Evolutionary conservation across 345 rosid species (phyloP).

Genomic region (Hibiscus trionum): DNA sequence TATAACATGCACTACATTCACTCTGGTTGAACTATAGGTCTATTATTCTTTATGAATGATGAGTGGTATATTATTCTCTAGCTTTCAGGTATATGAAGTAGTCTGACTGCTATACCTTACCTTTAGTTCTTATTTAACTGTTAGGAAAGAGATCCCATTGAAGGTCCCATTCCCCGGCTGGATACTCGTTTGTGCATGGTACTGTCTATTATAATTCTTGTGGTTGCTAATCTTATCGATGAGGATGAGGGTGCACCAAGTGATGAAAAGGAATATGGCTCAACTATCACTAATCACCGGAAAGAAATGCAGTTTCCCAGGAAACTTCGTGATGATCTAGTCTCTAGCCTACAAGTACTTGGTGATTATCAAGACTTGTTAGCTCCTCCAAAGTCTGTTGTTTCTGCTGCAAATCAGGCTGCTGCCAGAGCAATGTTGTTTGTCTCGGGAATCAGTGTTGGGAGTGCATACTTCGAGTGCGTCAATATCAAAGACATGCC

Average conservation of each 20-base stretch:
- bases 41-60: neutral
- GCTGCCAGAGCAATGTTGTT: constrained; percentile 77
- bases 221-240: constrained; percentile 74
- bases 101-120: neutral
- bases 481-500: constrained; percentile 82
- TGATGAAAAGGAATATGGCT: constrained; percentile 25
- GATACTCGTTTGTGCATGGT: constrained; percentile 87
- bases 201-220: constrained; percentile 70
- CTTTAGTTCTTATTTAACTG: constrained; percentile 10
- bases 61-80: neutral
- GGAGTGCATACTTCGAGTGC: constrained; percentile 59
- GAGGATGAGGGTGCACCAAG: constrained; percentile 52
- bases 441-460: constrained; percentile 57
- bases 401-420: constrained; percentile 86
- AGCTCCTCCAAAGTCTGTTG: constrained; percentile 72
- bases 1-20: neutral
- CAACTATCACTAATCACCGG: constrained; percentile 28
- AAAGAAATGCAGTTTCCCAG: constrained; percentile 25
- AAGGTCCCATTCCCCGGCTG: constrained; percentile 81
- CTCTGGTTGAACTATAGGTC: neutral
- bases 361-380: constrained; percentile 82
- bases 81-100: constrained; percentile 8
- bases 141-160: constrained; percentile 90
- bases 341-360: constrained; percentile 69
- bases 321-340: constrained; percentile 44